phyloP scores from a whole-genome alignment of 495 filamentous ascomycete species.

The Neurospora sp. region DNA sequence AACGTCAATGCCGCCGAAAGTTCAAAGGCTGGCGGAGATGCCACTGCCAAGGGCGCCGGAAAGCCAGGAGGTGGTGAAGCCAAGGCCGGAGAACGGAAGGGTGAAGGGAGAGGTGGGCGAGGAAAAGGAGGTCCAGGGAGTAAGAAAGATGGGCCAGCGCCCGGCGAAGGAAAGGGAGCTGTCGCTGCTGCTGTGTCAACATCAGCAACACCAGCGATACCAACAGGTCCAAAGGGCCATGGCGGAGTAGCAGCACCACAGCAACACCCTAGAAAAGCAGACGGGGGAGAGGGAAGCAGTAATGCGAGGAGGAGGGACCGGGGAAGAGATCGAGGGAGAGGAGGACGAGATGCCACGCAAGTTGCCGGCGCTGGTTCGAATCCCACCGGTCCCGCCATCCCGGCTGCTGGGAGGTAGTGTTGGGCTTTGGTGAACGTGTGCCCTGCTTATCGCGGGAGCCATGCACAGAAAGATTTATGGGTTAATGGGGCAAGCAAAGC shows the following conservation, averaged over 20 bases:
- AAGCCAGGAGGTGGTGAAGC: neutral
- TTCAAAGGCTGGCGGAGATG: neutral
- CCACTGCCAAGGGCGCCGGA: neutral
- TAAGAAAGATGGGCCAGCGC: constrained; percentile 10
- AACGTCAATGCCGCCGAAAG: neutral
- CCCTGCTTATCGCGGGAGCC: neutral
- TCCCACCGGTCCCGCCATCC: neutral
- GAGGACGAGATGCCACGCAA: constrained; percentile 2
- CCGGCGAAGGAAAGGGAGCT: neutral
- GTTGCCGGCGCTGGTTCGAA: neutral
- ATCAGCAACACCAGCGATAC: neutral
- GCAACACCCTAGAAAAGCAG: neutral
- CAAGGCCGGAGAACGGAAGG: constrained; percentile 6
- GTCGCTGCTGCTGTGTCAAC: neutral
- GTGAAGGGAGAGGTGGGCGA: constrained; percentile 19
- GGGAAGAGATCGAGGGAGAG: constrained; percentile 1
- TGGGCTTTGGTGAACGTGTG: neutral
- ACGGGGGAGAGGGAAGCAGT: neutral
- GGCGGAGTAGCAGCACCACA: neutral
- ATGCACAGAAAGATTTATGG: neutral
- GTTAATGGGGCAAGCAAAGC: neutral
- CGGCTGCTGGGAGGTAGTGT: neutral
- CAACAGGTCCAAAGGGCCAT: neutral
- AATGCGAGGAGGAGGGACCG: neutral
- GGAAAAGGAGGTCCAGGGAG: constrained; percentile 20